Evolutionary conservation across 257 asterid species (phyloP).

Genomic region (Euphrasia confusa): DNA sequence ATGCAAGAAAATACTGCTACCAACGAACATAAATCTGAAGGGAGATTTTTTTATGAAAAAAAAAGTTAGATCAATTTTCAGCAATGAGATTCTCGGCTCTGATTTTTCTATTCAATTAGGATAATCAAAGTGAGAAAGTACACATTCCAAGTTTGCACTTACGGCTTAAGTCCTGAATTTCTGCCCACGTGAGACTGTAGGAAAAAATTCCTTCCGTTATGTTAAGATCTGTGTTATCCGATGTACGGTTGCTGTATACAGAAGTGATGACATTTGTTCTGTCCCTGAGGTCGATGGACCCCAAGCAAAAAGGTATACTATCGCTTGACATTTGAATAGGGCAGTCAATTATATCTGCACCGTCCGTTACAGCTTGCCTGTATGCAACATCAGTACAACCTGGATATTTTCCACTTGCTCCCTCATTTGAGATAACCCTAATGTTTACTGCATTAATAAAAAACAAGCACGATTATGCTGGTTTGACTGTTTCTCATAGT

Average conservation of each 20-base stretch:
- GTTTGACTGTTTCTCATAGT: background rate
- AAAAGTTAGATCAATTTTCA: no score
- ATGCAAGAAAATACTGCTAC: background rate
- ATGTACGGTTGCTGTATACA: conserved; percentile 28
- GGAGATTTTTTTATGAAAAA: background rate
- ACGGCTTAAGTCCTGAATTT: conserved; percentile 56
- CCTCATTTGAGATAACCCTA: conserved; percentile 60
- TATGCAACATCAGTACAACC: conserved; percentile 75
- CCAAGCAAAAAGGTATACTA: conserved; percentile 65
- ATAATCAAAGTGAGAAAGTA: background rate
- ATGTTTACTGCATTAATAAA: conserved; percentile 36
- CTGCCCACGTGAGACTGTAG: conserved; percentile 61
- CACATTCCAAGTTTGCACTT: conserved; percentile 31
- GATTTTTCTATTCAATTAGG: background rate
- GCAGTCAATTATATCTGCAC: conserved; percentile 72
- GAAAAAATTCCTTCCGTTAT: conserved; percentile 43
- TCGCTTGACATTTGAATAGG: conserved; percentile 71
- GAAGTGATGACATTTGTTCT: conserved; percentile 40
- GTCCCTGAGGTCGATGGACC: conserved; percentile 60
- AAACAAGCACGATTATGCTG: background rate
- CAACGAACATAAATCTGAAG: background rate
- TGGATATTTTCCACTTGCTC: conserved; percentile 84
- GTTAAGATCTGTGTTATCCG: conserved; percentile 43
- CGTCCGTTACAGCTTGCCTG: conserved; percentile 57
- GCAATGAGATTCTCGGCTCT: background rate